Base-by-base conservation (phyloP, 1,139 yeast species). In the Groenewaldozyma auringiensis region DNA sequence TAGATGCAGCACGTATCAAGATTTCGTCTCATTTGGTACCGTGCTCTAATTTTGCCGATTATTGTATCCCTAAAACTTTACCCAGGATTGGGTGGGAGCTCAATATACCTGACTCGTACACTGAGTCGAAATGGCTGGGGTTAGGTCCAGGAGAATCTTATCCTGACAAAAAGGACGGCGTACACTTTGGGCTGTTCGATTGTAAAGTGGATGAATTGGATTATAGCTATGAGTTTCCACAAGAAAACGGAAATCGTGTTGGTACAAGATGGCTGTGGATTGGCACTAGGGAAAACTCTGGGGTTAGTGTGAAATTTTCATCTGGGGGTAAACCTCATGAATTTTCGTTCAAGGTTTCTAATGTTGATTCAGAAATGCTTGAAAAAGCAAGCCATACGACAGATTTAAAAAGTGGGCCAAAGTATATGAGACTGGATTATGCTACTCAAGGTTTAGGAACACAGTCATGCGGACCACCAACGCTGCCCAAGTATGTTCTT, bases 71-170 rank as follows among this genome's bases (percentile, higher is more conserved):
- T 2, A 29, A 33, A 4, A 33, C 50, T 18, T 21, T 53, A 3
- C 62, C 62, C 8, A 48, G 62, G 18, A 36, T 58, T 11, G 62
- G 62, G 6, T 50, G 53, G 50, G 60, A 59, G 36, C 49, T 56
- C 25, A 21, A 46, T 11, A 40, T 51, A 13, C 50, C 53, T 4
- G 49, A 44, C 36, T 37, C 48, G 6, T 50, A 50, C 6, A 47
- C 47, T 2, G 17, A 43, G 11, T 59, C 54, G 6, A 48, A 42
- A 25, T 64, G 68, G 67, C 57, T 62, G 34, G 68, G 69, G 1
- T 45, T 61, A 35, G 68, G 68, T 8, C 67, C 68, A 1, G 64
- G 63, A n/a, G 68, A 64, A 50, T 59, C 66, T 32, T 64, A 64
- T 49, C 37, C 58, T 3, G 68, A 64, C 47, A 63, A 62, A 48